phyloP scores from a whole-genome alignment of 2,329 filamentous ascomycete genomes.

The Monilinia polystroma region DNA sequence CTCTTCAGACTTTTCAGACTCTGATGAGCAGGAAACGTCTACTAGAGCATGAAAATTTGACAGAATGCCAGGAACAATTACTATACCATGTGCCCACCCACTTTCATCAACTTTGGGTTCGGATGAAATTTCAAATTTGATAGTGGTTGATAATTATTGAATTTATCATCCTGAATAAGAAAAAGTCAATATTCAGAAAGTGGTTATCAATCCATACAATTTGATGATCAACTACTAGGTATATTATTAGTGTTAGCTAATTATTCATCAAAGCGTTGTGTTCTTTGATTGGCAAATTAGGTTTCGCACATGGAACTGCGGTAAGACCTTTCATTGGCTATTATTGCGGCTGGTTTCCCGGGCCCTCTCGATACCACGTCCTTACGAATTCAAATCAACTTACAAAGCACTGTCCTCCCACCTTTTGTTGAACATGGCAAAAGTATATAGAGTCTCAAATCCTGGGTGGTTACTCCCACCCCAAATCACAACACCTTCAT shows the following conservation, averaged over 20 bases:
- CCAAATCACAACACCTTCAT: background rate
- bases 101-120: background rate
- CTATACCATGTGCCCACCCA: too few relatives aligned
- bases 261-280: background rate
- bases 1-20: background rate
- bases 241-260: background rate
- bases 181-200: background rate
- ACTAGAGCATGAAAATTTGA: background rate
- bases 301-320: background rate
- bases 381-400: background rate
- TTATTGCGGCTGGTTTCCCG: background rate
- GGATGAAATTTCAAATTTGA: background rate
- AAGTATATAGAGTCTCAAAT: slow-evolving; percentile 1
- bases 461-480: background rate
- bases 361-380: background rate
- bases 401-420: slow-evolving; percentile 5
- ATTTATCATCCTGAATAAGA: slow-evolving; percentile 3
- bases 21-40: background rate
- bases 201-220: background rate
- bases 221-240: background rate
- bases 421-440: background rate
- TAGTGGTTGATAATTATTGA: background rate
- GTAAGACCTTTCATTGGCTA: background rate
- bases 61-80: background rate
- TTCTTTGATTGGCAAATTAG: background rate